Conservation (phyloP, 164 flowering plant species). For the Euptelea pleiosperma region DNA sequence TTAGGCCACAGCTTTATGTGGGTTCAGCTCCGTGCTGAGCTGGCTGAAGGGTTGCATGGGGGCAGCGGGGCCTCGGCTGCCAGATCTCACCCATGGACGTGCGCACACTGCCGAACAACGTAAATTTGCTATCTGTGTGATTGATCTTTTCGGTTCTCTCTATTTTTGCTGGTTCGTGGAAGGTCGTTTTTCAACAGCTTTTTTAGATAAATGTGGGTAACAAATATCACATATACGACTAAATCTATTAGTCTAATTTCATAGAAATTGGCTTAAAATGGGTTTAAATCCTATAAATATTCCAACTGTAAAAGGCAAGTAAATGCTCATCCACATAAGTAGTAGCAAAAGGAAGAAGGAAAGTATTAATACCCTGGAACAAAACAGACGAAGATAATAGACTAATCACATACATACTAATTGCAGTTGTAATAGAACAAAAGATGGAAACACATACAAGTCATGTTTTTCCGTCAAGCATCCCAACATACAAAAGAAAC, state of each 20-base stretch:
- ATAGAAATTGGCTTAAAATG: constrained; percentile 1
- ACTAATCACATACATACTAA: constrained; percentile 21
- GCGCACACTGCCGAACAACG: too few relatives aligned
- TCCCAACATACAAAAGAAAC: constrained; percentile 34
- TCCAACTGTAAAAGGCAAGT: neutral
- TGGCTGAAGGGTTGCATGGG: too few relatives aligned
- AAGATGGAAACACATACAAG: constrained; percentile 25
- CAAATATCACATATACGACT: too few relatives aligned
- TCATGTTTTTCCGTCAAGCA: constrained; percentile 24
- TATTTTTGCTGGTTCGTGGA: too few relatives aligned
- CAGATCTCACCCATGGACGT: too few relatives aligned
- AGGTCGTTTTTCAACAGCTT: too few relatives aligned
- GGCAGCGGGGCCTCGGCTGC: too few relatives aligned
- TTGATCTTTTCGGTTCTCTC: too few relatives aligned
- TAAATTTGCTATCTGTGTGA: too few relatives aligned
- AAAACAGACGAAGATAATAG: constrained; percentile 13
- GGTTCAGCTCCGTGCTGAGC: too few relatives aligned
- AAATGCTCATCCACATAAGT: neutral
- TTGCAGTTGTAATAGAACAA: constrained; percentile 16
- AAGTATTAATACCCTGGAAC: neutral
- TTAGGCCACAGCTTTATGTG: too few relatives aligned
- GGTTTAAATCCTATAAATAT: neutral
- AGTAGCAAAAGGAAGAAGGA: neutral
- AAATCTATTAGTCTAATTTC: neutral
- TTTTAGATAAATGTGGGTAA: too few relatives aligned